Evolutionary conservation across 83 land plant genomes (phyloP), one percentile per base, ranked within the genome.

Genomic region (Picea abies): DNA sequence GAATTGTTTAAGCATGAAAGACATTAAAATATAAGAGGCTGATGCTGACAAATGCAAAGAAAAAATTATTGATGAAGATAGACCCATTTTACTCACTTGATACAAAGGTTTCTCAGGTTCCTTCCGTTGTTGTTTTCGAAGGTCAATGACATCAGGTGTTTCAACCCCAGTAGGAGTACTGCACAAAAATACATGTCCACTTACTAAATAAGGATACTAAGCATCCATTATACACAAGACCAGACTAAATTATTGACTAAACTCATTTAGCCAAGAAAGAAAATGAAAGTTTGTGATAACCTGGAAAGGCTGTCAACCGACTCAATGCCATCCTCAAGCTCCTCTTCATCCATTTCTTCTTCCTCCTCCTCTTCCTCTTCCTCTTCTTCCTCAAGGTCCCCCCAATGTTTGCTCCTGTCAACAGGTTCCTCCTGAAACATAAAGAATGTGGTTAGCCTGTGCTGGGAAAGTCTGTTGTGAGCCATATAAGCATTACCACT

Each of bases 81-180:
- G 15, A 56, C 25, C 65, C 39, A 5, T 66, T 29, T 25, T 2
- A 84, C 90, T 72, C 79, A 97, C 99, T 67, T 98, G 99, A 79
- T 98, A 98, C 22, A 98, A 88, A 39, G 92, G 94, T 82, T 87
- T 96, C 84, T 98, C 99, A 22, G 98, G 95, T 80, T 98, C 99
- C 85, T 96, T 98, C 82, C 99, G 83, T 80, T 98, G 97, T 79
- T 93, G 91, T 87, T 98, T 98, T 9, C 99, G 91, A 37, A 98
- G 95, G 82, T 98, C 99, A 91, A 98, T 98, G 39, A 96, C 99
- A 92, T 98, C 99, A 78, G 99, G 99, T 29, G 99, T 96, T 87
- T 98, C 99, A 80, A 94, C 99, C 47, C 99, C 99, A 88, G 99
- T 96, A 22, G 99, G 99, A 62, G 99, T 98, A 83, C 99, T 98